These are phyloP conservation scores for Trichoderma orchidacearum DNA, from an alignment of 495 filamentous ascomycete genomes.

Conservation along the genomic window DNA sequence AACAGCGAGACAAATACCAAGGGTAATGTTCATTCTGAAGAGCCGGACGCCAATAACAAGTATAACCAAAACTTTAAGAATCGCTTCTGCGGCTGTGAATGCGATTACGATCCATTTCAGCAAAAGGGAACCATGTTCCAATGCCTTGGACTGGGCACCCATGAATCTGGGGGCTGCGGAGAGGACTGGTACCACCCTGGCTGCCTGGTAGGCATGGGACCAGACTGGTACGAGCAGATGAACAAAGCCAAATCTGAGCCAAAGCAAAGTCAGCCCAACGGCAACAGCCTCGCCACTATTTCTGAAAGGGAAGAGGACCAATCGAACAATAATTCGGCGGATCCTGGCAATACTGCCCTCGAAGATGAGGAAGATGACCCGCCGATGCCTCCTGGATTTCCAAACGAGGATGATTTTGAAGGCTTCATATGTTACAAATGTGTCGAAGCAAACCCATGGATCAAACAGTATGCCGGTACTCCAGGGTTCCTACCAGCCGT, in stretches of 20 bases:
- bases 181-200: constrained; percentile 99
- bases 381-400: constrained; percentile 71
- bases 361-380: constrained; percentile 32
- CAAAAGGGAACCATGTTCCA: constrained; percentile 99
- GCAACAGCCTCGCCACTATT: constrained; percentile 19
- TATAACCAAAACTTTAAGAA: constrained; percentile 96
- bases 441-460: constrained; percentile 77
- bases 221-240: constrained; percentile 41
- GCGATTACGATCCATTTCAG: constrained; percentile 69
- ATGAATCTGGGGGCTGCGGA: constrained; percentile 75
- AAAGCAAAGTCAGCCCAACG: constrained; percentile 8
- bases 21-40: constrained; percentile 61
- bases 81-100: constrained; percentile 78
- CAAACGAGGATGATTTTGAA: constrained; percentile 76
- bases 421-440: constrained; percentile 91
- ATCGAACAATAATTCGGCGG: constrained; percentile 9
- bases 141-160: constrained; percentile 73
- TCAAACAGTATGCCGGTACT: constrained; percentile 78
- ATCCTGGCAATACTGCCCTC: constrained; percentile 7
- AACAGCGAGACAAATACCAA: constrained; percentile 60
- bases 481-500: constrained; percentile 70
- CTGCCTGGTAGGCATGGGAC: constrained; percentile 70
- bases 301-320: constrained; percentile 16
- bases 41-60: constrained; percentile 56
- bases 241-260: constrained; percentile 15